Evolutionary conservation across 164 flowering plant species (phyloP).

Genomic region (Buxus sempervirens): DNA sequence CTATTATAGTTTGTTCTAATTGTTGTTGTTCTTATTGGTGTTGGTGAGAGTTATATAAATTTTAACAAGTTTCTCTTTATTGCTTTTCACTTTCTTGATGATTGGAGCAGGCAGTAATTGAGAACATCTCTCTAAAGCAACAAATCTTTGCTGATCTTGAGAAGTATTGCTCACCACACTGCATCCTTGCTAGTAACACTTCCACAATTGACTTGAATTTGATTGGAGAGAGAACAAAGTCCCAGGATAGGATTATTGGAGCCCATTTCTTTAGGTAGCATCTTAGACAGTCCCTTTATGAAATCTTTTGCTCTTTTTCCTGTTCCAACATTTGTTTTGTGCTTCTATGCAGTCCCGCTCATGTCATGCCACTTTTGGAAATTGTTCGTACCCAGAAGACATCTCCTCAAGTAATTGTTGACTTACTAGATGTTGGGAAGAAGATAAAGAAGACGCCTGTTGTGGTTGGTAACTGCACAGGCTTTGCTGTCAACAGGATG

Average conservation of each 20-base stretch:
- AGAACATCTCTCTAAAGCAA: slow-evolving; percentile 77
- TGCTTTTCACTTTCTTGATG: slow-evolving; percentile 5
- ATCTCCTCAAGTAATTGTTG: slow-evolving; percentile 89
- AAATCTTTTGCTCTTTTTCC: background rate
- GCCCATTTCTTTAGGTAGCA: slow-evolving; percentile 91
- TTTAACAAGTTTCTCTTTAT: slow-evolving; percentile 14
- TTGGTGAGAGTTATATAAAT: slow-evolving; percentile 4
- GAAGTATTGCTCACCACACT: slow-evolving; percentile 77
- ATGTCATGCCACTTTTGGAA: slow-evolving; percentile 94
- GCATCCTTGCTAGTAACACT: slow-evolving; percentile 88
- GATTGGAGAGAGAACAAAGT: slow-evolving; percentile 73
- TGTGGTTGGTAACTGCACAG: slow-evolving; percentile 96
- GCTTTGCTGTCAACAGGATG: slow-evolving; percentile 93
- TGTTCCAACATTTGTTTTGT: slow-evolving; percentile 6
- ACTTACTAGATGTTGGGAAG: slow-evolving; percentile 76
- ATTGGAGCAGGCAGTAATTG: slow-evolving; percentile 78
- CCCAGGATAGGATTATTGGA: slow-evolving; percentile 82
- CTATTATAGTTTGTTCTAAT: no score
- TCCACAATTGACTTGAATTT: slow-evolving; percentile 88
- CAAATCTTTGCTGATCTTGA: slow-evolving; percentile 89
- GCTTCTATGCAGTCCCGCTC: slow-evolving; percentile 74
- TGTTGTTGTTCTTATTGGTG: no score
- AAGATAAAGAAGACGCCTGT: slow-evolving; percentile 82
- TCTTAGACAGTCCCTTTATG: background rate
- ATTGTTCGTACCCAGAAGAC: slow-evolving; percentile 79